Base-by-base conservation (phyloP, 176 grass and related monocot genomes). In the Alopecurus myosuroides region DNA sequence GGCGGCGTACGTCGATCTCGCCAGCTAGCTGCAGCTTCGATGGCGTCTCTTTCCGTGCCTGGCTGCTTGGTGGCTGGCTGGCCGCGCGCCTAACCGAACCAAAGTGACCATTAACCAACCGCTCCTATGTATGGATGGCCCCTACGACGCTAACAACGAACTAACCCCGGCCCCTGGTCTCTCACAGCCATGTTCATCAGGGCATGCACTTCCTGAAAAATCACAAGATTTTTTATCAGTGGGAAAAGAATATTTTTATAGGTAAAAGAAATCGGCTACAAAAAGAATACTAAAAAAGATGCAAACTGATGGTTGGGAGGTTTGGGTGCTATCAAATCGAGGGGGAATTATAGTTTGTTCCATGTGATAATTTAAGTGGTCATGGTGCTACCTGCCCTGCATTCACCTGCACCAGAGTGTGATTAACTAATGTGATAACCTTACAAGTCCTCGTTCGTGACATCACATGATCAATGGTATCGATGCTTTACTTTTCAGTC, bases 81-180 rank as follows among this genome's bases (percentile, higher is more conserved):
- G 67, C 37, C 7, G 37, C 4, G 5, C 37, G 41, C 22, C 68
- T 71, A 71, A 71, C 68, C 86, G 70, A 73, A 87, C 65, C 39
- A 36, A 46, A 45, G 37, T 71, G 51, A 78, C 63, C 79, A 77
- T 70, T 58, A 81, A 57, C 88, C 77, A 89, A 81, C 88, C 39
- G 34, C 56, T 39, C 74, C 50, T 69, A 39, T 36, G 18, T 3
- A 25, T 69, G 37, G 9, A 19, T 26, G 29, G 61, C 15, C 67
- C 20, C 67, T 41, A 71, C 2, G 58, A 60, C 60, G 6, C 58
- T 60, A 61, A 77, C 78, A n/a, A 79, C 70, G 42, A 81, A 85
- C 87, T 13, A 83, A 68, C 23, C 15, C 40, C 50, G 25, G 60
- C 85, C 23, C 15, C 40, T 61, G 25, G 60, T 89, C 70, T 89